Conservation (phyloP, 192 early-diverging fungal species). For the Linnemannia zychae region DNA sequence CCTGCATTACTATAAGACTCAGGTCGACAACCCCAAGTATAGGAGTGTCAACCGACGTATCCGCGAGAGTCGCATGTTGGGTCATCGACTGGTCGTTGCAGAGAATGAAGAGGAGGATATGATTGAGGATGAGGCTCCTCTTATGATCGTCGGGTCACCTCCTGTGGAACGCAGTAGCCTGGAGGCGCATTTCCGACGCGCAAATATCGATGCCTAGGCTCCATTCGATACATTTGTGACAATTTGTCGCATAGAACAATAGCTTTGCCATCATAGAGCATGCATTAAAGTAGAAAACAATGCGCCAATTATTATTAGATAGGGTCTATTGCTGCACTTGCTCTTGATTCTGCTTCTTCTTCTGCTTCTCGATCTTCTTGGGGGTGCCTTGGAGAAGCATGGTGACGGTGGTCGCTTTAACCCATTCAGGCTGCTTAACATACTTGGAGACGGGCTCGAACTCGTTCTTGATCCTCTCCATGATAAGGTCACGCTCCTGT, state of each 20-base stretch:
- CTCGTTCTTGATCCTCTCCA: slow-evolving; percentile 51
- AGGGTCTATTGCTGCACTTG: neutral
- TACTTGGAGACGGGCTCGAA: slow-evolving; percentile 54
- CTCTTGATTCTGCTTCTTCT: slow-evolving; percentile 6
- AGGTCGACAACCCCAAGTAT: slow-evolving; percentile 63
- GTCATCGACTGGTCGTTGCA: slow-evolving; percentile 43
- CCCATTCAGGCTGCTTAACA: slow-evolving; percentile 47
- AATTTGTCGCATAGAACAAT: neutral
- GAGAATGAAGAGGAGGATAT: slow-evolving; percentile 28
- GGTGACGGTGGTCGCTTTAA: slow-evolving; percentile 44
- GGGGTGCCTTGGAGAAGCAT: slow-evolving; percentile 40
- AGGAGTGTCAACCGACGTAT: slow-evolving; percentile 44
- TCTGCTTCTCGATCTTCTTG: slow-evolving; percentile 26
- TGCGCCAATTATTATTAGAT: neutral
- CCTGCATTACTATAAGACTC: slow-evolving; percentile 66
- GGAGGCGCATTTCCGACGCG: slow-evolving; percentile 11
- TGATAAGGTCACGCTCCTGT: slow-evolving; percentile 51
- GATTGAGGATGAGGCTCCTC: slow-evolving; percentile 44
- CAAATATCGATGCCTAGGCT: neutral
- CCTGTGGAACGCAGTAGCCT: slow-evolving; percentile 13
- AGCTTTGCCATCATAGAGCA: neutral
- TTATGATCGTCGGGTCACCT: slow-evolving; percentile 50
- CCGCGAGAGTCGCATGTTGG: slow-evolving; percentile 49
- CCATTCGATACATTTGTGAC: neutral
- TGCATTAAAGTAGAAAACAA: neutral